phyloP scores from a whole-genome alignment of 139 green algal species.

The Chlorella vulgaris region DNA sequence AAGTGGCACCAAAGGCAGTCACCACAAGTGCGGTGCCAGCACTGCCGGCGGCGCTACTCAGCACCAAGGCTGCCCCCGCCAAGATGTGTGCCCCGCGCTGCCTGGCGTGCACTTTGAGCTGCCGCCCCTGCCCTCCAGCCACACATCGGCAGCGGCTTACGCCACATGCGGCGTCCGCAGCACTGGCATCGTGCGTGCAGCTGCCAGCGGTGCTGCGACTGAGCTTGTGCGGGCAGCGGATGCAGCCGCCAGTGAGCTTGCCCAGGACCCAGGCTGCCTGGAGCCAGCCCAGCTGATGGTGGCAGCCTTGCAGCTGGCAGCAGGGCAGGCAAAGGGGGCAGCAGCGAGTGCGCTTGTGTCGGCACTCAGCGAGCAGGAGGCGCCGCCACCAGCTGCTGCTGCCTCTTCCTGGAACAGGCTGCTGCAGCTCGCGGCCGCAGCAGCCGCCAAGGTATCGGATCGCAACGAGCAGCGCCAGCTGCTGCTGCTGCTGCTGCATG shows the following conservation, averaged over 20 bases:
- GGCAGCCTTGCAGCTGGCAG: slow-evolving; percentile 5
- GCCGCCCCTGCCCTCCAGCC: neutral
- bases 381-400: no score
- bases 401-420: neutral
- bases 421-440: neutral
- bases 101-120: slow-evolving; percentile 10
- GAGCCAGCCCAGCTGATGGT: neutral
- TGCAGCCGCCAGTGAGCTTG: neutral
- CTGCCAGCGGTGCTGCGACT: no score
- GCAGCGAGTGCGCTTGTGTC: neutral
- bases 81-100: neutral
- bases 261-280: neutral
- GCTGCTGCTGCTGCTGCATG: slow-evolving; percentile 22
- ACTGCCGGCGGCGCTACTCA: neutral
- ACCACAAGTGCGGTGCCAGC: neutral
- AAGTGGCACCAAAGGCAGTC: no score
- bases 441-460: neutral
- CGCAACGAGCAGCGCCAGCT: slow-evolving; percentile 3
- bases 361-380: no score
- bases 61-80: no score
- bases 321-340: neutral
- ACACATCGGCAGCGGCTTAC: neutral
- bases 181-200: neutral
- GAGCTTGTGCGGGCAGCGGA: neutral
- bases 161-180: neutral